These are phyloP conservation scores for Quercus mongolica DNA, from an alignment of 306 rosid species.

Conservation along the genomic window DNA sequence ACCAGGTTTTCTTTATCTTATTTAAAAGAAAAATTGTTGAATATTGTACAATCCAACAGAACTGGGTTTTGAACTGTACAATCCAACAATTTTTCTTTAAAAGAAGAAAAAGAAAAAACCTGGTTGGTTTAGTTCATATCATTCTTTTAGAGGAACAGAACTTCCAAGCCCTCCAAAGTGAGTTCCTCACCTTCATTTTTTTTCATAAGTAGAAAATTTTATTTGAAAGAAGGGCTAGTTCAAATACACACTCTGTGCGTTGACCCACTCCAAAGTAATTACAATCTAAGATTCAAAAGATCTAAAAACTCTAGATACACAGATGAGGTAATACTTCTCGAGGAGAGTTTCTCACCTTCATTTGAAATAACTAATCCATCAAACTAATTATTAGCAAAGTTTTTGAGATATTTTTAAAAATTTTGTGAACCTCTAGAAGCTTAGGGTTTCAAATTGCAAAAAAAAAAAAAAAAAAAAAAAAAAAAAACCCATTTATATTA, in stretches of 20 bases:
- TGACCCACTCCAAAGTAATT: too few species aligned
- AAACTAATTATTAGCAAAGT: conserved; percentile 2
- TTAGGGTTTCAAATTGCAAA: neutral
- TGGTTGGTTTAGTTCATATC: neutral
- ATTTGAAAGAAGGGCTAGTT: neutral
- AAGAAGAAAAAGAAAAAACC: too few species aligned
- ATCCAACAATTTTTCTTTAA: too few species aligned
- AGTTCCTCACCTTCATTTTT: conserved; percentile 9
- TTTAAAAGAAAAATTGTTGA: neutral
- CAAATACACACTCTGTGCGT: too few species aligned
- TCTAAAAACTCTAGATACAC: too few species aligned
- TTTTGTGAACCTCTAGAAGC: neutral
- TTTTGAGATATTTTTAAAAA: neutral
- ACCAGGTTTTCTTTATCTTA: neutral
- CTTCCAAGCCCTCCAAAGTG: conserved; percentile 7
- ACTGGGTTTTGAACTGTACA: too few species aligned
- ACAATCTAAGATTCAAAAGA: too few species aligned
- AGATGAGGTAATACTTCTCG: too few species aligned
- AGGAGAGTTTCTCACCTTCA: neutral
- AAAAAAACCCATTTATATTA: neutral
- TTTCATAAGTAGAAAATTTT: neutral
- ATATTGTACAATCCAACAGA: neutral
- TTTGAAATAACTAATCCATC: neutral
- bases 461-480: neutral
- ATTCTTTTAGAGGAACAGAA: conserved; percentile 2